Base-by-base conservation (phyloP, 2,329 filamentous ascomycete genomes). In the Ceratocystis eucalypticola region DNA sequence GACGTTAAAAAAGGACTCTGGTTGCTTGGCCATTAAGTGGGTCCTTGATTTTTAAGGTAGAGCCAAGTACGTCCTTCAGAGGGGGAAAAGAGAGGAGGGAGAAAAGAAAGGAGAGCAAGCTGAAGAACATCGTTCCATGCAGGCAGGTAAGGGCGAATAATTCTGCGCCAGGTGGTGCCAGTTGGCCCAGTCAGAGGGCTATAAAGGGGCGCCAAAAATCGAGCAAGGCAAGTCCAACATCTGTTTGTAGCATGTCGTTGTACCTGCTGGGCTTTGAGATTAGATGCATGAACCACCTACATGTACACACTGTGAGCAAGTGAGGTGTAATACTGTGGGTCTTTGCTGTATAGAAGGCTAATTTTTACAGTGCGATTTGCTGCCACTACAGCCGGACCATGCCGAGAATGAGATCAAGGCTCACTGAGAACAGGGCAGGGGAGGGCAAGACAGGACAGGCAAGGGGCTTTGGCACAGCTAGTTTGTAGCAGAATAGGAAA, bases 351-450 rank as follows among this genome's bases (percentile, higher is more conserved):
- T 7, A 7, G 7, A n/a, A 8, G 8, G 12, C 2, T 17, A 1
- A 2, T 20, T 6, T n/a, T 15, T n/a, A 59, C 28, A 59, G 55
- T 59, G 55, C 28, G 28, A 37, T 7, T n/a, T 17, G 22, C 28
- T 37, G 25, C 28, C 28, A 59, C 28, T 17, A 37, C 17, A 37
- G 55, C 30, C 55, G 55, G 28, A 8, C 55, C 55, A 30, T 59
- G 55, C 55, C 55, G 55, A 37, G 33, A 59, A 59, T 10, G 55
- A 59, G 55, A 59, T 59, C 55, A 59, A 59, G 55, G 55, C 53
- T n/a, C 28, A 25, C 15, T 17, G 17, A n/a, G 15, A n/a, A 59
- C 28, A 59, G 28, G 55, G 55, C 55, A 59, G 15, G 28, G 28
- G 15, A 30, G 12, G 28, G 55, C 55, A 59, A 7, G 17, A 12